Evolutionary conservation across 306 rosid genomes (phyloP), one percentile per base, ranked within the genome.

Genomic region (Malus sieversii): DNA sequence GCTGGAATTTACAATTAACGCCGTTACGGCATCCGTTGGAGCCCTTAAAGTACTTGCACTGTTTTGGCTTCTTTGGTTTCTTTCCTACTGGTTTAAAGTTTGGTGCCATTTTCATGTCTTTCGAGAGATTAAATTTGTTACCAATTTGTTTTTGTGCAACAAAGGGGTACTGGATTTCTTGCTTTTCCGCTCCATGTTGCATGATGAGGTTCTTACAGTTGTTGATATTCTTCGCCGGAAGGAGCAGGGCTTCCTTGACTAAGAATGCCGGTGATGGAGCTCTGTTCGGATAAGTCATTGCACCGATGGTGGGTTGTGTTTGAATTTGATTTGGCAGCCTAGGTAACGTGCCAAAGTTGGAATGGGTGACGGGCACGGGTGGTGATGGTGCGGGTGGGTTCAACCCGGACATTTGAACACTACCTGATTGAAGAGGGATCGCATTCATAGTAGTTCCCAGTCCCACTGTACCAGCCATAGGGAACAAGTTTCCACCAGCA

Each of bases 21-120:
- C 97, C 98, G 30, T 89, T 87, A 66, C 92, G 77, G 71, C 97
- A 93, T 12, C 98, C 98, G 51, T 75, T 89, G 10, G 84, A 20
- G 78, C 85, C 80, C 12, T 87, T 88, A 78, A 85, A 93, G 80
- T 74, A 93, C 20, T 77, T 69, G 89, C 98, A 91, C 6, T 82
- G 86, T 87, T 80, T 91, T 64, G 57, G 65, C 51, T 29, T 84
- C 90, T 77, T 91, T 64, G n/a, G 45, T 74, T 75, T 88, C 84
- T 55, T 68, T 66, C 84, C 86, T 23, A 73, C 87, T 22, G 59
- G 81, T 38, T 84, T 88, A 60, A 35, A 45, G 59, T 79, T 82
- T 23, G 76, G 68, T 32, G 74, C 85, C 86, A 67, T 55, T 66
- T 81, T 87, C 81, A 77, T 4, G 65, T 89, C 86, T 68, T 68